A percentile compares a stretch with the other conserved stretches of the same genome.
Conservation (phyloP, 257 asterid genomes). For the Solanum tarijense region DNA sequence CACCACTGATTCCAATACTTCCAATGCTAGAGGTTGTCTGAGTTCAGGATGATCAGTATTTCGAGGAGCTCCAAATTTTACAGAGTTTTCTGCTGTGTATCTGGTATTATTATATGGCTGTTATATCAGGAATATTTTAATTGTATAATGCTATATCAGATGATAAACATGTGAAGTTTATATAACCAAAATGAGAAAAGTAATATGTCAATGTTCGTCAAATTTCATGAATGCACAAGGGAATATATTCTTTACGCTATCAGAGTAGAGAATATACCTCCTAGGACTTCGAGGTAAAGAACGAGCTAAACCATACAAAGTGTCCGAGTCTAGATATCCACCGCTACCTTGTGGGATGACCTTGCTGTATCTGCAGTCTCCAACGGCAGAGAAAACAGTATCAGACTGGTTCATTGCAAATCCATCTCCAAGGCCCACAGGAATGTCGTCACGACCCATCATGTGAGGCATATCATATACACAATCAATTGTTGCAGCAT, state of each 20-base stretch:
- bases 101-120: conserved; percentile 16
- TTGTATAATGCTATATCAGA: not conserved
- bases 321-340: conserved; percentile 77
- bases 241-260: not conserved
- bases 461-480: conserved; percentile 75
- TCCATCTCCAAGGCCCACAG: conserved; percentile 59
- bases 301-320: conserved; percentile 68
- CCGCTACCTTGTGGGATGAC: conserved; percentile 81
- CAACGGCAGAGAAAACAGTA: conserved; percentile 27
- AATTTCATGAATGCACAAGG: not conserved
- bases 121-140: not conserved
- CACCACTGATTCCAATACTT: conserved; percentile 53
- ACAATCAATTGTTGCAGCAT: conserved; percentile 71
- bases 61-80: conserved; percentile 60
- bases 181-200: not conserved
- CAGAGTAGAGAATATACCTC: conserved; percentile 24
- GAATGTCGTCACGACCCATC: conserved; percentile 94
- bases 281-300: conserved; percentile 66
- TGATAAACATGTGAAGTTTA: not conserved
- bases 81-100: conserved; percentile 64
- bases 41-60: conserved; percentile 70
- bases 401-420: conserved; percentile 54
- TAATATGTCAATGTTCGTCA: not conserved
- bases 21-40: conserved; percentile 66
- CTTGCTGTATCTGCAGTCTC: conserved; percentile 63